Evolutionary conservation across 2,329 filamentous ascomycete genomes (phyloP).

Genomic region (Ceratocystis smalleyi): DNA sequence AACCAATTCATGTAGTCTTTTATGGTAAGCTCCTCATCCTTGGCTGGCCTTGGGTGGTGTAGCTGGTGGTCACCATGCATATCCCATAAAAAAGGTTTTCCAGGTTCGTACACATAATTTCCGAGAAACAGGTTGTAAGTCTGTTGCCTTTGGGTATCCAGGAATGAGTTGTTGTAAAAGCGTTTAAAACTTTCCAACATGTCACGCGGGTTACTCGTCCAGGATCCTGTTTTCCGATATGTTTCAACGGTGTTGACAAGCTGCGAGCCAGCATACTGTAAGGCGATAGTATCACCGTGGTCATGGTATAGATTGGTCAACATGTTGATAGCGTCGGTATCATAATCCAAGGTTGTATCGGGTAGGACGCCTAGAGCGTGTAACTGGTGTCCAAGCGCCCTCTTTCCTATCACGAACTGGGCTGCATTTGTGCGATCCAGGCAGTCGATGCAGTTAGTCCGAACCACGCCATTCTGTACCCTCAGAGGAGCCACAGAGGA

Average conservation of each 20-base stretch:
- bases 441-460: constrained; percentile 97
- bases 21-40: constrained; percentile 44
- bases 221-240: constrained; percentile 97
- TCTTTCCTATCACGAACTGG: constrained; percentile 93
- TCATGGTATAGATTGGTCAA: constrained; percentile 98
- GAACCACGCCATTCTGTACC: constrained; percentile 79
- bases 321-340: constrained; percentile 87
- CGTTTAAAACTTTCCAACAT: constrained; percentile 99
- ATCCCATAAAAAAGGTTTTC: constrained; percentile 94
- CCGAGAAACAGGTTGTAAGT: constrained; percentile 95
- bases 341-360: constrained; percentile 67
- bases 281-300: constrained; percentile 91
- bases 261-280: constrained; percentile 94
- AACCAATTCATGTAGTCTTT: constrained; percentile 78
- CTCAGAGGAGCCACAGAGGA: constrained; percentile 37
- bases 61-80: constrained; percentile 89
- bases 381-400: constrained; percentile 79
- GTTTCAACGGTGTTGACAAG: constrained; percentile 99
- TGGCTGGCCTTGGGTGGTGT: constrained; percentile 74
- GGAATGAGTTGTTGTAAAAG: constrained; percentile 97
- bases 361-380: constrained; percentile 80
- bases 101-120: constrained; percentile 78
- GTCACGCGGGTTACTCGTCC: constrained; percentile 91
- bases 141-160: constrained; percentile 94
- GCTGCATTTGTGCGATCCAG: constrained; percentile 93